Conservation (phyloP, 371 early-diverging fungal genomes). For the Haplosporangium sp. region DNA sequence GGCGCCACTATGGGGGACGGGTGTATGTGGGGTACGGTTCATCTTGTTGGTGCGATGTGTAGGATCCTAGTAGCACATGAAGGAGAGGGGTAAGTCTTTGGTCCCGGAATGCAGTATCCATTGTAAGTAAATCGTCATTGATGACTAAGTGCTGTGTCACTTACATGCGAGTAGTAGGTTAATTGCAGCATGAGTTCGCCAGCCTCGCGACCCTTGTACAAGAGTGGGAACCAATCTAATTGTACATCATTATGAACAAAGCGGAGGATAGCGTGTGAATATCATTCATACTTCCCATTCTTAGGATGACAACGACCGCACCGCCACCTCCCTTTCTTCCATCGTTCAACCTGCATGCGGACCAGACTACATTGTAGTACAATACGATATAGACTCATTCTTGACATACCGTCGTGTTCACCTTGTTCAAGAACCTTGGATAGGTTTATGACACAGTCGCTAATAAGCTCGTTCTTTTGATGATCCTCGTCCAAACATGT, state of each 20-base stretch:
- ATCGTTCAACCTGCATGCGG: not conserved
- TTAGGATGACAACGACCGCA: not conserved
- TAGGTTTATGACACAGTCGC: constrained; percentile 73
- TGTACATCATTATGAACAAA: not conserved
- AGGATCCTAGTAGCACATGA: constrained; percentile 24
- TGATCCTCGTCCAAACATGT: constrained; percentile 53
- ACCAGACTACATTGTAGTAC: too few relatives aligned
- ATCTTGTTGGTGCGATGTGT: constrained; percentile 24
- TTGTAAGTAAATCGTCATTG: not conserved
- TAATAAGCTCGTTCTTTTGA: constrained; percentile 71
- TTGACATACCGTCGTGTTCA: constrained; percentile 71
- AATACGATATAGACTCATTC: too few relatives aligned
- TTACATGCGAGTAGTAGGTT: constrained; percentile 69
- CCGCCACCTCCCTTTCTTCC: not conserved
- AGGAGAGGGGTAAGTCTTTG: not conserved
- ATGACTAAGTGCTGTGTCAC: constrained; percentile 5
- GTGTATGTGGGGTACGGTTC: constrained; percentile 19
- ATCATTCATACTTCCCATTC: too few relatives aligned
- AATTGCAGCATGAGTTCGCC: constrained; percentile 69
- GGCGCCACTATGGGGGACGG: constrained; percentile 6
- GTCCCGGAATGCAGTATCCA: too few relatives aligned
- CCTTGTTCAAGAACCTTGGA: constrained; percentile 69
- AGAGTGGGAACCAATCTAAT: constrained; percentile 68
- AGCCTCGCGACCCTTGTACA: constrained; percentile 61
- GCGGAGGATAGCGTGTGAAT: not conserved